Base-by-base conservation (phyloP, 2,329 filamentous ascomycete genomes). In the Pseudogymnoascus verrucosus region DNA sequence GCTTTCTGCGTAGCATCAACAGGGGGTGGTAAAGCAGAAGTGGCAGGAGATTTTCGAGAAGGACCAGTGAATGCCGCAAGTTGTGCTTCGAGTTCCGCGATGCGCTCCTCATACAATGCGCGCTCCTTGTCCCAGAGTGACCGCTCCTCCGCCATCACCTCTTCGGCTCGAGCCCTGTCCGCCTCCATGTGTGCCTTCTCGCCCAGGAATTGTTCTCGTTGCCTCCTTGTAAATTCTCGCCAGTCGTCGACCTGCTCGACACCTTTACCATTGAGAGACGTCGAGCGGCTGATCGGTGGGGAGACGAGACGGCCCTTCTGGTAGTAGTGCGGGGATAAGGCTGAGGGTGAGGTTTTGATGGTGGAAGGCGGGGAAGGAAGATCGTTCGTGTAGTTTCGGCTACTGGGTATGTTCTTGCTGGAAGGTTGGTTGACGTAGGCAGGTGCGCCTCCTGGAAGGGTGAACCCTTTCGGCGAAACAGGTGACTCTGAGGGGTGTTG, bases 131-230 rank as follows among this genome's bases (percentile, higher is more conserved):
- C 72, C 71, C 72, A 74, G n/a, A 74, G 62, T 6, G 64, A 62
- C 60, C 72, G 61, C 68, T 74, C 73, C 62, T 74, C 72, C 1
- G 65, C 70, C 68, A 72, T 71, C 2, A 74, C 66, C 57, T 74
- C 73, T 37, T 72, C 69, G 28, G 66, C 64, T 28, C 72, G 65
- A 11, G 65, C 65, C 62, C 72, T 51, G 51, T 74, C 72, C 5
- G 71, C 72, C 31, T 62, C 39, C 66, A 73, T 71, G 60, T 74
- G 73, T 60, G 69, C 68, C 63, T 68, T 68, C 65, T 74, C 72
- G 42, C 72, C 72, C 54, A 72, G 67, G 62, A 62, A 64, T 62
- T 74, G 73, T 28, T 57, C 65, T 60, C 71, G 64, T 28, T 74
- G 42, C 42, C 69, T 72, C 62, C 69, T 65, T 0, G 72, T 70